Conservation (phyloP, 2,329 filamentous ascomycete genomes). For the Myriangium duriaei region DNA sequence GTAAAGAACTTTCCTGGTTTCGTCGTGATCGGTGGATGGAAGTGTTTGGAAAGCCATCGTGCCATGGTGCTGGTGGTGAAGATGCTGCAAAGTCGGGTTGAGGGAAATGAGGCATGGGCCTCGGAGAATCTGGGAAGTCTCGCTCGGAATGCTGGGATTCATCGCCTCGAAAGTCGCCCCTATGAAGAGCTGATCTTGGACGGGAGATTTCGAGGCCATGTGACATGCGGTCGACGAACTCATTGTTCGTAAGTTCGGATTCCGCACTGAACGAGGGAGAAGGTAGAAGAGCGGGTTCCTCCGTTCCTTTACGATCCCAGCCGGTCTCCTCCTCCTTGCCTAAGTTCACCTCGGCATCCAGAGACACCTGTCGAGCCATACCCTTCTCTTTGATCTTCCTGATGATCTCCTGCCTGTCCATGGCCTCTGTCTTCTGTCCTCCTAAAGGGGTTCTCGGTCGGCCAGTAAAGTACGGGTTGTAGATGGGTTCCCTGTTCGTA, state of each 20-base stretch:
- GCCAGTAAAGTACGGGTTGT: slow-evolving; percentile 26
- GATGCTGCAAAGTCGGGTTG: slow-evolving; percentile 24
- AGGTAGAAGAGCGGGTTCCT: slow-evolving; percentile 3
- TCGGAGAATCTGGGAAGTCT: neutral
- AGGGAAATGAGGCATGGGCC: slow-evolving; percentile 2
- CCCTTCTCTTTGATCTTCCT: slow-evolving; percentile 56
- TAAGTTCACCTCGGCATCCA: slow-evolving; percentile 1
- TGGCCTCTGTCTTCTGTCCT: slow-evolving; percentile 17
- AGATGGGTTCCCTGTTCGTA: slow-evolving; percentile 12
- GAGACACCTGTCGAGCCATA: slow-evolving; percentile 6
- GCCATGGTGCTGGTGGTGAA: slow-evolving; percentile 48
- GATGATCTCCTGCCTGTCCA: slow-evolving; percentile 67
- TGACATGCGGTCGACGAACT: slow-evolving; percentile 15
- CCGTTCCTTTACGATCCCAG: slow-evolving; percentile 1
- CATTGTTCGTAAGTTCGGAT: neutral
- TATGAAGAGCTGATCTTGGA: slow-evolving; percentile 60
- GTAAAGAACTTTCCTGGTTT: slow-evolving; percentile 10
- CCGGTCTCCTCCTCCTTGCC: slow-evolving; percentile 18
- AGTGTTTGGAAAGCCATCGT: slow-evolving; percentile 32
- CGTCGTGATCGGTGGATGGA: slow-evolving; percentile 14
- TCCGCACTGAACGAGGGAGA: slow-evolving; percentile 16
- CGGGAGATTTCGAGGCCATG: slow-evolving; percentile 54
- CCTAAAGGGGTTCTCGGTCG: slow-evolving; percentile 20
- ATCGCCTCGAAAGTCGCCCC: slow-evolving; percentile 48
- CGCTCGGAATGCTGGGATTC: slow-evolving; percentile 13